phyloP scores from a whole-genome alignment of 805 yeast species.

The Tetrapisispora iriomotensis region DNA sequence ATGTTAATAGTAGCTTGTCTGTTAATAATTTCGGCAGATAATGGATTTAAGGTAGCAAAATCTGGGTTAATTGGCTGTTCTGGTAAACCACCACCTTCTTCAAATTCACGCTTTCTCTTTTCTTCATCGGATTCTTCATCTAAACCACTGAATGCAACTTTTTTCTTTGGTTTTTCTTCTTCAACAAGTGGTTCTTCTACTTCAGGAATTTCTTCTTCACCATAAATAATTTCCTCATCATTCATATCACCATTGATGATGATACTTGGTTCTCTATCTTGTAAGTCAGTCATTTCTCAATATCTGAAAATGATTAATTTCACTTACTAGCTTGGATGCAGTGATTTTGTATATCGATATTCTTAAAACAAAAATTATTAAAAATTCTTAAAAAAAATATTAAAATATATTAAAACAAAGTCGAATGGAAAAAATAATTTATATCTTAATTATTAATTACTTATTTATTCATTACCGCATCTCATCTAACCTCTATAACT shows the following conservation, averaged over 20 bases:
- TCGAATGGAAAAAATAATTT: no score
- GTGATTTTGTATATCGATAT: no score
- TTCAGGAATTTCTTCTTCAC: constrained; percentile 30
- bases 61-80: constrained; percentile 91
- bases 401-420: no score
- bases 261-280: constrained; percentile 77
- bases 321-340: no score
- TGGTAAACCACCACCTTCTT: constrained; percentile 97
- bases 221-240: constrained; percentile 24
- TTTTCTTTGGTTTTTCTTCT: constrained; percentile 44
- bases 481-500: no score
- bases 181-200: constrained; percentile 33
- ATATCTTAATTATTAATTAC: no score
- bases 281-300: constrained; percentile 65
- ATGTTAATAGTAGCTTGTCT: constrained; percentile 99
- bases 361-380: no score
- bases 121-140: constrained; percentile 68
- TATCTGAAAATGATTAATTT: no score
- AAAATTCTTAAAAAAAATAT: no score
- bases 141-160: constrained; percentile 71
- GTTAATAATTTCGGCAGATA: constrained; percentile 89
- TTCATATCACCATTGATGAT: constrained; percentile 56
- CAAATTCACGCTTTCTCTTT: constrained; percentile 72
- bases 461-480: no score
- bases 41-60: constrained; percentile 68